A percentile compares a stretch with the other conserved stretches of the same genome.
phyloP scores from a whole-genome alignment of 2,329 filamentous ascomycete species.

The Fusarium secorum region DNA sequence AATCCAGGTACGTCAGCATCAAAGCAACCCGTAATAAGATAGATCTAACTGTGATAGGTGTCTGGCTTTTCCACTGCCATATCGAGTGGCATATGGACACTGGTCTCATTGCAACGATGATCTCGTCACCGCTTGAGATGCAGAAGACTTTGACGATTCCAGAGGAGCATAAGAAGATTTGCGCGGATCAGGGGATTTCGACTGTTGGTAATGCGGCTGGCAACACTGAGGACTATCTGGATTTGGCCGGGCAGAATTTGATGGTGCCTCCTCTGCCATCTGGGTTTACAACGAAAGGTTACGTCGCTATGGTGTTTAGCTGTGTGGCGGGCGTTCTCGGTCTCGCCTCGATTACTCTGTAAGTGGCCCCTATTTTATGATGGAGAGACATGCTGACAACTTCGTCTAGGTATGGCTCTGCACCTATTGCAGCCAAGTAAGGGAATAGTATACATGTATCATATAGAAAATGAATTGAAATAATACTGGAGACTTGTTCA shows the following conservation, averaged over 20 bases:
- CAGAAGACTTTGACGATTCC: not conserved
- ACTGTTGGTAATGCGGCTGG: not conserved
- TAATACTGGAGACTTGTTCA: fast-evolving
- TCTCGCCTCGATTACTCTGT: not conserved
- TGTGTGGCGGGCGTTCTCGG: not conserved
- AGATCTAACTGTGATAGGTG: not conserved
- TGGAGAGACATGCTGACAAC: no score
- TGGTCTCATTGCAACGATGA: not conserved
- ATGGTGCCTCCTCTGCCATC: not conserved
- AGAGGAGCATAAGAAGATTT: not conserved
- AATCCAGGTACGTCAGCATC: not conserved
- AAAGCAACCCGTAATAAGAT: fast-evolving
- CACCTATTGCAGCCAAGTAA: not conserved
- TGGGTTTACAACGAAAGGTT: not conserved
- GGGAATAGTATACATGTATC: fast-evolving
- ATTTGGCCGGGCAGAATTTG: not conserved
- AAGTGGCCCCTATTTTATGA: no score
- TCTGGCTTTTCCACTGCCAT: not conserved
- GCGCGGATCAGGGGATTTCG: not conserved
- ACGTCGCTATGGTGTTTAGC: not conserved
- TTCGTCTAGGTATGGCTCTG: not conserved
- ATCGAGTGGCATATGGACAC: not conserved
- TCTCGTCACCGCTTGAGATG: not conserved
- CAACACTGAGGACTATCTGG: not conserved
- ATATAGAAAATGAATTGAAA: fast-evolving